Conservation (phyloP, 176 grass and related monocot genomes). For the Echinochloa phyllopogon region DNA sequence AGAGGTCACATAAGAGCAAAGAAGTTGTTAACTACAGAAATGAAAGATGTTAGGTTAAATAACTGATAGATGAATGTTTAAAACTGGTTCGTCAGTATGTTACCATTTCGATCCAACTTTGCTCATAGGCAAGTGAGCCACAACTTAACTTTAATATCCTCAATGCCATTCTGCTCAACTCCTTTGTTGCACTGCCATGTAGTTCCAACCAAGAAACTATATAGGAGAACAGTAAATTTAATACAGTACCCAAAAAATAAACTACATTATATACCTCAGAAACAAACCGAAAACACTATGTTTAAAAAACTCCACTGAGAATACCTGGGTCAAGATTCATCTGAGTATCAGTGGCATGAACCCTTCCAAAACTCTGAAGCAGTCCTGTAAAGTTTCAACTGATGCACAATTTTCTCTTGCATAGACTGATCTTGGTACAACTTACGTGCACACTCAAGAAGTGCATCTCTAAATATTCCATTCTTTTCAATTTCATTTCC, state of each 20-base stretch:
- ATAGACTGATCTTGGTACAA: neutral
- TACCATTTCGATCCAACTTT: constrained; percentile 23
- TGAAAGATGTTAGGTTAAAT: neutral
- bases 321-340: no score
- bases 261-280: neutral
- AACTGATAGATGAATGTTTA: neutral
- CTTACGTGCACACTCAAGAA: neutral
- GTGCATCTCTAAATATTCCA: neutral
- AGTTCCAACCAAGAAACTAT: neutral
- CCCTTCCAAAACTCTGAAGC: no score
- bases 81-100: neutral
- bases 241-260: neutral
- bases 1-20: neutral
- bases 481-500: neutral
- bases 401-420: no score
- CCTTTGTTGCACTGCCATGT: neutral
- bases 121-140: neutral
- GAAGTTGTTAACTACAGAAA: neutral
- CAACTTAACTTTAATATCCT: constrained; percentile 12
- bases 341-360: no score
- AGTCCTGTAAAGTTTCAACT: no score
- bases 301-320: neutral
- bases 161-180: constrained; percentile 7
- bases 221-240: neutral
- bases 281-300: neutral